A percentile compares a stretch with the other conserved stretches of the same genome.
phyloP scores from a whole-genome alignment of 495 filamentous ascomycete genomes.

The Bacidia gigantensis region DNA sequence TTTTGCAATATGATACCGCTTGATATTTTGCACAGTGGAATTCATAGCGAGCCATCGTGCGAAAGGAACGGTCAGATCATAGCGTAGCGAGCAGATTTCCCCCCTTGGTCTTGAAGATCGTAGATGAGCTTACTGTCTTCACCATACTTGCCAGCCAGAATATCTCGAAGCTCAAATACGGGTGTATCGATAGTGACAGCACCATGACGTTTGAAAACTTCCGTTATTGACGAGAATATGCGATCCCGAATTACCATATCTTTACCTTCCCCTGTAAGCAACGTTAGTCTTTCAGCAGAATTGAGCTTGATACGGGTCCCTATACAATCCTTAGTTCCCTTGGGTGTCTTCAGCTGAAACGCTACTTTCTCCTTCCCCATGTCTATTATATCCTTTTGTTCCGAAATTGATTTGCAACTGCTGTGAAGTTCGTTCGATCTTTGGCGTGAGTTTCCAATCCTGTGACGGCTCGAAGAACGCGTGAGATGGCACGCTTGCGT shows the following conservation, averaged over 20 bases:
- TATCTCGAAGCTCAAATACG: conserved; percentile 64
- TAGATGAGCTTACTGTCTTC: conserved; percentile 88
- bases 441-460: too few species aligned
- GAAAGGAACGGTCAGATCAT: conserved; percentile 86
- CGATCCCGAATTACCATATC: conserved; percentile 69
- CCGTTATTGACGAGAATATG: conserved; percentile 69
- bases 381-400: conserved; percentile 11
- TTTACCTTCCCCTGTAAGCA: conserved; percentile 43
- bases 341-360: conserved; percentile 36
- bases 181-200: conserved; percentile 77
- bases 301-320: conserved; percentile 12
- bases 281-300: neutral
- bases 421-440: too few species aligned
- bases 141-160: conserved; percentile 79
- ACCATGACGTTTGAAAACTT: conserved; percentile 83
- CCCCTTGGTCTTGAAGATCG: conserved; percentile 74
- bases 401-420: too few species aligned
- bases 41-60: conserved; percentile 84
- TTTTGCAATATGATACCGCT: conserved; percentile 81
- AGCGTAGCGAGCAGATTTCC: conserved; percentile 76
- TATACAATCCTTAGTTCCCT: conserved; percentile 35
- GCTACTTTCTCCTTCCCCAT: conserved; percentile 24
- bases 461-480: too few species aligned
- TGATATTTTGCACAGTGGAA: conserved; percentile 55
- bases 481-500: too few species aligned